Conservation (phyloP, 78 protist species). For the Emiliania huxleyi region DNA sequence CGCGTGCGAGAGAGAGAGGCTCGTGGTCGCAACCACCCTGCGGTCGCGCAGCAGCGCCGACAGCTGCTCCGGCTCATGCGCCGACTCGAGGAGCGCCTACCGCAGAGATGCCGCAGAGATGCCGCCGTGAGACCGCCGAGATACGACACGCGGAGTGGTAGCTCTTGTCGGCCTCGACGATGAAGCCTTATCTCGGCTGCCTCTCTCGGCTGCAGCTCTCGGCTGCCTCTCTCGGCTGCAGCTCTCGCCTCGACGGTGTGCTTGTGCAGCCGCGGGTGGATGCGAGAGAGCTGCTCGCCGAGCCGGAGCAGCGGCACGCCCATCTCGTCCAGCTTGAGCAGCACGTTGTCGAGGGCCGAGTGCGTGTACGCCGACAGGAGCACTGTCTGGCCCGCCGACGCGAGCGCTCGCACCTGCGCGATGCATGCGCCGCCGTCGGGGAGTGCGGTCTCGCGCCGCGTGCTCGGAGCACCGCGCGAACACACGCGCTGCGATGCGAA, state of each 20-base stretch:
- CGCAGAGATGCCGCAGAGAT: too few species aligned
- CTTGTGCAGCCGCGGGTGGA: not conserved
- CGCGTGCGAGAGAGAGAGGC: not conserved
- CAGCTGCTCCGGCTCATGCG: not conserved
- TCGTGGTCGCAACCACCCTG: not conserved
- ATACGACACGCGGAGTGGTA: too few species aligned
- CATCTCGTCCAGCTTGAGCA: constrained; percentile 49
- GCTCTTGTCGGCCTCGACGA: too few species aligned
- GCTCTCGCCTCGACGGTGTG: not conserved
- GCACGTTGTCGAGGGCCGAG: constrained; percentile 71
- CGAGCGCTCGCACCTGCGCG: too few species aligned
- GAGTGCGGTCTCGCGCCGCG: not conserved
- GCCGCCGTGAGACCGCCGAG: too few species aligned
- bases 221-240: too few species aligned
- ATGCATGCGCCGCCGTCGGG: too few species aligned
- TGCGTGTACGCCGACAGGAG: constrained; percentile 76
- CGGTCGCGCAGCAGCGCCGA: not conserved
- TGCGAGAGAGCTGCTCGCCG: not conserved
- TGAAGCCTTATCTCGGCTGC: too few species aligned
- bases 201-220: too few species aligned
- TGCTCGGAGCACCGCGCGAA: not conserved
- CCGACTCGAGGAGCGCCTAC: not conserved
- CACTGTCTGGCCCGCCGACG: constrained; percentile 35
- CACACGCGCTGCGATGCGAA: too few species aligned
- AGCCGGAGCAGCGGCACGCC: constrained; percentile 28